phyloP scores from a whole-genome alignment of 305 asterid genomes.

The Fraxinus floribunda region DNA sequence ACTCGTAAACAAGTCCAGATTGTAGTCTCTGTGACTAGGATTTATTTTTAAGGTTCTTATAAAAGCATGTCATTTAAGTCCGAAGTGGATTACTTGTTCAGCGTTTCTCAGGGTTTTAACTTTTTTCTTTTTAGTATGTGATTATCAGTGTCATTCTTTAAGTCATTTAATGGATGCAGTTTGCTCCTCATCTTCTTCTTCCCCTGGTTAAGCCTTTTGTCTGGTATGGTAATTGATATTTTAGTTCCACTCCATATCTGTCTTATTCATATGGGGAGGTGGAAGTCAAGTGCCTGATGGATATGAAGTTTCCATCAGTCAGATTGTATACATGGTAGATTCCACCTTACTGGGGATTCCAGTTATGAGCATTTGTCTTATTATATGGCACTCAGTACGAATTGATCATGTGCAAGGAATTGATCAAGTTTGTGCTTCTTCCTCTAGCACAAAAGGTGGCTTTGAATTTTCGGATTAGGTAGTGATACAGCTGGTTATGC shows the following conservation, averaged over 20 bases:
- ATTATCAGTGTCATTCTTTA: not conserved
- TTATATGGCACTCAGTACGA: not conserved
- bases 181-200: not conserved
- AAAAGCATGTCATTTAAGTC: not conserved
- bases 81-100: not conserved
- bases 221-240: not conserved
- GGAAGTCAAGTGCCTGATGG: constrained; percentile 1
- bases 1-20: not conserved
- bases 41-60: not conserved
- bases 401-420: not conserved
- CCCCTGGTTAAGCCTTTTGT: not conserved
- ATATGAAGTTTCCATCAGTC: not conserved
- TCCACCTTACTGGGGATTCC: not conserved
- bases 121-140: not conserved
- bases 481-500: not conserved
- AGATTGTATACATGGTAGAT: not conserved
- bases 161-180: not conserved
- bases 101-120: not conserved
- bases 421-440: not conserved
- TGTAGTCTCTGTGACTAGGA: not conserved
- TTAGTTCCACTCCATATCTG: not conserved
- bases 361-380: not conserved
- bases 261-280: not conserved
- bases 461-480: not conserved
- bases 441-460: not conserved